Conservation (phyloP, 345 rosid species). For the Salix brachista region DNA sequence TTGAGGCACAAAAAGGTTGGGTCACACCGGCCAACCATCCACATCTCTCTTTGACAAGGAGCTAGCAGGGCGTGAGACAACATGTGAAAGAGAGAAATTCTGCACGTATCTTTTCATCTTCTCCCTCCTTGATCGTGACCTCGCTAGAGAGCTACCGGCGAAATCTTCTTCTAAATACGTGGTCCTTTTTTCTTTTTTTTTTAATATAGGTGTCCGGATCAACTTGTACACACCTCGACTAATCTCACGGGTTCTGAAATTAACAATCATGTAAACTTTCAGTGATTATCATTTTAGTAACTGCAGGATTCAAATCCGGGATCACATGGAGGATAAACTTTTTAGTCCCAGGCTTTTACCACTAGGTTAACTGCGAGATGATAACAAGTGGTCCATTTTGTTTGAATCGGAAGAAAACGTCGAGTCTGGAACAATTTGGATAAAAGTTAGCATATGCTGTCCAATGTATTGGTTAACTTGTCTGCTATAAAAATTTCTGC, state of each 20-base stretch:
- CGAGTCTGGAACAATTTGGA: not conserved
- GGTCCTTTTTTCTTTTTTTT: too few relatives aligned
- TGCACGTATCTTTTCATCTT: not conserved
- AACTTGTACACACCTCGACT: too few relatives aligned
- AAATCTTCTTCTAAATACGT: not conserved
- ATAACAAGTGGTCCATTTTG: not conserved
- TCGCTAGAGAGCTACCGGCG: not conserved
- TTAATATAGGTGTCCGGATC: too few relatives aligned
- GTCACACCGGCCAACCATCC: not conserved
- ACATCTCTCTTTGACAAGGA: not conserved
- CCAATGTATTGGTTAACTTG: too few relatives aligned
- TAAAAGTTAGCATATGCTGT: not conserved
- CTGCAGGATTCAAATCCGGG: too few relatives aligned
- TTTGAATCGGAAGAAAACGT: not conserved
- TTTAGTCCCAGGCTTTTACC: too few relatives aligned
- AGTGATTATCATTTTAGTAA: too few relatives aligned
- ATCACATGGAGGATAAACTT: too few relatives aligned
- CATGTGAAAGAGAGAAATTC: not conserved
- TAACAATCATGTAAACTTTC: too few relatives aligned
- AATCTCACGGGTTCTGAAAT: fast-evolving
- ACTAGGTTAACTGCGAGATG: too few relatives aligned
- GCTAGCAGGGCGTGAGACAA: not conserved
- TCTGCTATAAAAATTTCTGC: too few relatives aligned
- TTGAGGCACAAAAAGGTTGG: not conserved
- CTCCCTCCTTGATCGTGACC: not conserved